Evolutionary conservation across 1,284 basidiomycete genomes (phyloP).

Genomic region (Moesziomyces sp.): DNA sequence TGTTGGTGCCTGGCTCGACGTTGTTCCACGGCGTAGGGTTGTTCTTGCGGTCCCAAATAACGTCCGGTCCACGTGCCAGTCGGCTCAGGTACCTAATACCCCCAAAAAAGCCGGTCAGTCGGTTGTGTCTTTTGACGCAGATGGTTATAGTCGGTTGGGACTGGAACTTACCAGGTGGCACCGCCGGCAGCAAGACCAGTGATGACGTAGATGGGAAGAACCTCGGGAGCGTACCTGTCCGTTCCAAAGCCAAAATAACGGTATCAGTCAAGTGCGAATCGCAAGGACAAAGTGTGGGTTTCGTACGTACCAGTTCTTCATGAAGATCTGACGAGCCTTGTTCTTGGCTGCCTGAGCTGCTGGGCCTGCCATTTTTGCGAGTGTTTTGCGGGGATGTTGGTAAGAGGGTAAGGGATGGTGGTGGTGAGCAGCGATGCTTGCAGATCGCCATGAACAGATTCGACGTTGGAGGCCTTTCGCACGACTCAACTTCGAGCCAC

Average conservation of each 20-base stretch:
- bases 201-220: slow-evolving; percentile 61
- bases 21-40: slow-evolving; percentile 66
- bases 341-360: slow-evolving; percentile 51
- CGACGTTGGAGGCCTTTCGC: no score
- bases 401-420: no score
- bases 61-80: slow-evolving; percentile 60
- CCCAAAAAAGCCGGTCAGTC: no score
- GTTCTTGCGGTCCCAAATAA: slow-evolving; percentile 67
- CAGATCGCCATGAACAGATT: no score
- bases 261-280: no score
- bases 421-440: no score
- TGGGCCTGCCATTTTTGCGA: slow-evolving; percentile 37
- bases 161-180: slow-evolving; percentile 50
- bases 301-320: slow-evolving; percentile 59
- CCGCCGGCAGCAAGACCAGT: slow-evolving; percentile 59
- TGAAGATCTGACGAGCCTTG: slow-evolving; percentile 54
- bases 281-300: background rate
- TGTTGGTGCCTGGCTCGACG: slow-evolving; percentile 61
- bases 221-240: slow-evolving; percentile 47
- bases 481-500: no score
- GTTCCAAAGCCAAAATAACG: no score
- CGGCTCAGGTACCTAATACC: slow-evolving; percentile 55
- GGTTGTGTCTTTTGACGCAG: no score
- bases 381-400: no score
- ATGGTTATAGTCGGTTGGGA: no score